Evolutionary conservation across 2,329 filamentous ascomycete genomes (phyloP).

Genomic region (Paraphoma sp.): DNA sequence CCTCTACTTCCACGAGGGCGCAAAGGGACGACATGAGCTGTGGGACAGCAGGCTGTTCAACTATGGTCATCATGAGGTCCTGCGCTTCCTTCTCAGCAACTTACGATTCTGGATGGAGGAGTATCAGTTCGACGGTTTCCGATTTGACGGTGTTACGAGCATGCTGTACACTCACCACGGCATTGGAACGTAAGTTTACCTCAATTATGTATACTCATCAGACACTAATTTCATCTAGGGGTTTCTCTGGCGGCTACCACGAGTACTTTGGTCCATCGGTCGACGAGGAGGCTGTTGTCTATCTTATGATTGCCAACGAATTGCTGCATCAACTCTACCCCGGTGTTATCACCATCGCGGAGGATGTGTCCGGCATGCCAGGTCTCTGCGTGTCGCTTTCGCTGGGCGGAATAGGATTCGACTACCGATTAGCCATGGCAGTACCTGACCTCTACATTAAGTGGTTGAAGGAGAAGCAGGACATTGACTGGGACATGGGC

Average conservation of each 20-base stretch:
- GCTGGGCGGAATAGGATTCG: constrained; percentile 91
- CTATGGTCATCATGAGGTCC: constrained; percentile 91
- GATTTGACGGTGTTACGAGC: constrained; percentile 97
- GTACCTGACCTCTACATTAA: constrained; percentile 99
- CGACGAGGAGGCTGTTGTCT: constrained; percentile 92
- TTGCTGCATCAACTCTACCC: constrained; percentile 93
- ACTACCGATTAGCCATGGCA: constrained; percentile 97
- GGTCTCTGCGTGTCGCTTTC: constrained; percentile 87
- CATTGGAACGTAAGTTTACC: constrained; percentile 81
- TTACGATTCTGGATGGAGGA: constrained; percentile 99
- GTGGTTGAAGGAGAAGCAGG: constrained; percentile 89
- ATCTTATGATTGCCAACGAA: constrained; percentile 96
- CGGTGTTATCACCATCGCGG: constrained; percentile 86
- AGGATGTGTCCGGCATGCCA: constrained; percentile 98
- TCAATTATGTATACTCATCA: not conserved
- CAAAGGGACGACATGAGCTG: constrained; percentile 83
- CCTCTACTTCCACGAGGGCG: constrained; percentile 91
- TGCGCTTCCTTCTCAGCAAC: constrained; percentile 96
- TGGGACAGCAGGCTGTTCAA: constrained; percentile 99
- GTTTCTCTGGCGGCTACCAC: constrained; percentile 97
- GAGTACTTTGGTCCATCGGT: constrained; percentile 93
- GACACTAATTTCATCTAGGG: constrained; percentile 60
- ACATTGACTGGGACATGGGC: constrained; percentile 90
- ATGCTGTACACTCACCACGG: constrained; percentile 98
- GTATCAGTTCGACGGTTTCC: constrained; percentile 94